These are phyloP conservation scores for Bruguiera hainesii DNA, from an alignment of 441 rosid genomes.

Conservation along the genomic window DNA sequence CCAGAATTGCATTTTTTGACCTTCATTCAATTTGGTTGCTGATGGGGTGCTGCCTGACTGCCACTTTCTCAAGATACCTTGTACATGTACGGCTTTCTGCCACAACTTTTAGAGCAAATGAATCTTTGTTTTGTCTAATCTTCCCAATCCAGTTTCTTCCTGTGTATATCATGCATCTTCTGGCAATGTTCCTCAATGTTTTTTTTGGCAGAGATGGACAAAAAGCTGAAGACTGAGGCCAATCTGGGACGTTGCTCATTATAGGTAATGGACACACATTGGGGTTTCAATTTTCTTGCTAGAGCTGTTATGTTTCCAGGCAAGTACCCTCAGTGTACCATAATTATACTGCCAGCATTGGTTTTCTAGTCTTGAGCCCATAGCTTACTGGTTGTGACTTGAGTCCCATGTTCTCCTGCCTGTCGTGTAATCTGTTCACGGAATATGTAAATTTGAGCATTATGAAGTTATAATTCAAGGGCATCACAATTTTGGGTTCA, in stretches of 20 bases:
- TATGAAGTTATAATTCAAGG: too few species aligned
- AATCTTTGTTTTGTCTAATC: background rate
- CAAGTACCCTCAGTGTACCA: conserved; percentile 14
- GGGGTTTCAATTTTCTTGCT: conserved; percentile 25
- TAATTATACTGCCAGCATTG: conserved; percentile 15
- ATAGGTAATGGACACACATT: conserved; percentile 27
- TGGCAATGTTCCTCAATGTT: background rate
- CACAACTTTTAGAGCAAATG: background rate
- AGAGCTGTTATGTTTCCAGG: conserved; percentile 18
- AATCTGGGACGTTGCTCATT: conserved; percentile 27
- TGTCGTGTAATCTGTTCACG: too few species aligned
- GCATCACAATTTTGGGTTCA: too few species aligned
- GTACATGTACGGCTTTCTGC: conserved; percentile 46
- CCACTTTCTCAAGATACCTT: conserved; percentile 35
- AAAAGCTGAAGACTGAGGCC: conserved; percentile 28
- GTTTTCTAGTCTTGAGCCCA: background rate
- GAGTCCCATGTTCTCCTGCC: too few species aligned
- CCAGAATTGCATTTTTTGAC: conserved; percentile 17
- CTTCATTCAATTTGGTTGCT: conserved; percentile 18
- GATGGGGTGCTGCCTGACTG: conserved; percentile 22
- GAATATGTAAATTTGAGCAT: too few species aligned
- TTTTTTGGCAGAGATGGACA: conserved; percentile 39
- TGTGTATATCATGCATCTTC: background rate
- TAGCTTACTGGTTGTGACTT: too few species aligned
- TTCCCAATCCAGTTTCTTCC: conserved; percentile 5